Conservation (phyloP, 441 rosid genomes). For the Breynia disticha region DNA sequence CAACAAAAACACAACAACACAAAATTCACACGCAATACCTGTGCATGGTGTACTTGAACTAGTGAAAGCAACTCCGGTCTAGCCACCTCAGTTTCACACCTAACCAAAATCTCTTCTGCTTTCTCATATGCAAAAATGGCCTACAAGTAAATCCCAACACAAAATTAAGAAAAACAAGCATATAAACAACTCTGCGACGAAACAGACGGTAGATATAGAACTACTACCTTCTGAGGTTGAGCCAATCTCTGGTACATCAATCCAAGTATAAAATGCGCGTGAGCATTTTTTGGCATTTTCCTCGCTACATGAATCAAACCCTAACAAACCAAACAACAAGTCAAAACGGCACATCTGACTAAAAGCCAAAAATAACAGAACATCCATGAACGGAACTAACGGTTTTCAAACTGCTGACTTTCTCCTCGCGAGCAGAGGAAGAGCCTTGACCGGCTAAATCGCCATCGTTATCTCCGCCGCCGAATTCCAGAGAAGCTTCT, state of each 20-base stretch:
- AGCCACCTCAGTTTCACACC: conserved; percentile 73
- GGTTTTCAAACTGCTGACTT: conserved; percentile 90
- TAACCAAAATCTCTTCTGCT: conserved; percentile 74
- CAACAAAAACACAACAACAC: conserved; percentile 2
- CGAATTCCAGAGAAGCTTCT: conserved; percentile 58
- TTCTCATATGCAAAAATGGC: conserved; percentile 80
- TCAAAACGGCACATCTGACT: not conserved
- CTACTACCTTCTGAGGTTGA: conserved; percentile 72
- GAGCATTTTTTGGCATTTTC: conserved; percentile 97
- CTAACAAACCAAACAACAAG: conserved; percentile 23
- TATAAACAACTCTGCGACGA: conserved; percentile 3
- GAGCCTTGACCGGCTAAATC: conserved; percentile 59
- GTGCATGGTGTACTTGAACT: conserved; percentile 90
- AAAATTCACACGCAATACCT: conserved; percentile 35
- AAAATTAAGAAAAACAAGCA: conserved; percentile 2
- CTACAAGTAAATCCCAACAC: conserved; percentile 25
- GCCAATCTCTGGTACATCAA: conserved; percentile 85
- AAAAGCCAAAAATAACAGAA: not conserved
- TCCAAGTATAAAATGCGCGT: conserved; percentile 91
- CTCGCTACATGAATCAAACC: conserved; percentile 87
- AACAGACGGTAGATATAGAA: not conserved
- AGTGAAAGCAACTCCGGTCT: conserved; percentile 84
- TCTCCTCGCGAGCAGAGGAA: conserved; percentile 74
- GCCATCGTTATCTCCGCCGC: conserved; percentile 52
- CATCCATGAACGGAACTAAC: conserved; percentile 28